phyloP scores from a whole-genome alignment of 192 early-diverging fungal species.

The Pilaira anomala region DNA sequence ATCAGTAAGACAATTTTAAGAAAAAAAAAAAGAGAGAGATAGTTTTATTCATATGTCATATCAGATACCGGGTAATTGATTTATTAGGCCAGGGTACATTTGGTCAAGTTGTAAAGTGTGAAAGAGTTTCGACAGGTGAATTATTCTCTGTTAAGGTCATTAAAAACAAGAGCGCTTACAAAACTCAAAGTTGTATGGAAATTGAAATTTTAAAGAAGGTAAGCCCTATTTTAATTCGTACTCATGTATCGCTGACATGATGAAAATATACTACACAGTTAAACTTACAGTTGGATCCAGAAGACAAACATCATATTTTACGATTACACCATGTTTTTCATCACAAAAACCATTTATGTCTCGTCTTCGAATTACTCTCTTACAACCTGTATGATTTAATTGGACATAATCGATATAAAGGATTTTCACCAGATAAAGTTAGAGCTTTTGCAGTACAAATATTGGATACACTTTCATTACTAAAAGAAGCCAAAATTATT shows the following conservation, averaged over 20 bases:
- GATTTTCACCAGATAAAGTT: constrained; percentile 90
- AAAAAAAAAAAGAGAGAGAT: neutral
- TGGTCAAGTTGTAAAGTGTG: constrained; percentile 97
- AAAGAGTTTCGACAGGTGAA: constrained; percentile 85
- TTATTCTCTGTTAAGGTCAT: constrained; percentile 94
- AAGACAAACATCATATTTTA: constrained; percentile 86
- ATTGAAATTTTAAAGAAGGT: constrained; percentile 88
- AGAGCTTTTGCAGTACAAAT: constrained; percentile 92
- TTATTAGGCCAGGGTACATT: constrained; percentile 95
- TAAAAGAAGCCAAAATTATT: constrained; percentile 88
- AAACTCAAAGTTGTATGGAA: constrained; percentile 94
- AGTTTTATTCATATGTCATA: neutral
- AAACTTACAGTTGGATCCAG: constrained; percentile 79
- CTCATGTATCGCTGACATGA: neutral
- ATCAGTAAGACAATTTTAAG: constrained; percentile 58
- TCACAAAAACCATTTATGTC: constrained; percentile 89
- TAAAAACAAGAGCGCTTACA: constrained; percentile 96
- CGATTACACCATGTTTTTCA: constrained; percentile 89
- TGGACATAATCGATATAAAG: constrained; percentile 93
- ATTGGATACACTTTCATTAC: constrained; percentile 80
- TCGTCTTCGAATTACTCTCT: constrained; percentile 94
- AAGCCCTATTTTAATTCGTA: constrained; percentile 4
- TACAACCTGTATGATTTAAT: constrained; percentile 97
- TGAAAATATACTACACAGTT: constrained; percentile 56
- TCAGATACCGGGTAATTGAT: constrained; percentile 87